These are phyloP conservation scores for Wickerhamomyces ciferrii DNA, from an alignment of 805 yeast species.

Conservation along the genomic window DNA sequence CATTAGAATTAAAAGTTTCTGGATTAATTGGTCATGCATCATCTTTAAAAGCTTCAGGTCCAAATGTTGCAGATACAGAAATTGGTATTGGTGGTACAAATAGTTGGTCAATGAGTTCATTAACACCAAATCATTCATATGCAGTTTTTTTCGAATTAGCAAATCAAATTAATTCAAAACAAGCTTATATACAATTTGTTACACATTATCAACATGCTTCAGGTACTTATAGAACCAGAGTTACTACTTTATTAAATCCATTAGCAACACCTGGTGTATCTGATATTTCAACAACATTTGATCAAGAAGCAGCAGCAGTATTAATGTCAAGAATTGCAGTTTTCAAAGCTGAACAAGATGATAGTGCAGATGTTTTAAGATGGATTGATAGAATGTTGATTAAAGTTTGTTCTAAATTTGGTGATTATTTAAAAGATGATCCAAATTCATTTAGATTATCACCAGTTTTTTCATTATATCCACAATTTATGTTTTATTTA, in stretches of 20 bases:
- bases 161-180: constrained; percentile 29
- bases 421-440: constrained; percentile 87
- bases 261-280: constrained; percentile 58
- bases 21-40: constrained; percentile 95
- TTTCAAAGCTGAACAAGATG: constrained; percentile 75
- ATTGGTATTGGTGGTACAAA: constrained; percentile 93
- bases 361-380: constrained; percentile 86
- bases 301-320: constrained; percentile 98
- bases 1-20: constrained; percentile 80
- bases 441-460: constrained; percentile 77
- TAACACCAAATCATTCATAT: constrained; percentile 85
- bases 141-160: constrained; percentile 85
- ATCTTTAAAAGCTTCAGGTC: constrained; percentile 54
- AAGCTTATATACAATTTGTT: constrained; percentile 69
- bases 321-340: constrained; percentile 89
- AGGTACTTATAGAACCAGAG: constrained; percentile 84
- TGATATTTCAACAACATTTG: constrained; percentile 63
- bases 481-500: constrained; percentile 92
- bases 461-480: constrained; percentile 80
- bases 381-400: constrained; percentile 94
- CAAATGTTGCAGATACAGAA: constrained; percentile 85
- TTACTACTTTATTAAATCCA: constrained; percentile 72
- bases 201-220: constrained; percentile 95
- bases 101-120: constrained; percentile 78
- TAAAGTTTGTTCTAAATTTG: constrained; percentile 86